Percentiles rank a stretch among this genome's conserved stretches.
Evolutionary conservation across 805 yeast species (phyloP).

Genomic region (Candida ficus): DNA sequence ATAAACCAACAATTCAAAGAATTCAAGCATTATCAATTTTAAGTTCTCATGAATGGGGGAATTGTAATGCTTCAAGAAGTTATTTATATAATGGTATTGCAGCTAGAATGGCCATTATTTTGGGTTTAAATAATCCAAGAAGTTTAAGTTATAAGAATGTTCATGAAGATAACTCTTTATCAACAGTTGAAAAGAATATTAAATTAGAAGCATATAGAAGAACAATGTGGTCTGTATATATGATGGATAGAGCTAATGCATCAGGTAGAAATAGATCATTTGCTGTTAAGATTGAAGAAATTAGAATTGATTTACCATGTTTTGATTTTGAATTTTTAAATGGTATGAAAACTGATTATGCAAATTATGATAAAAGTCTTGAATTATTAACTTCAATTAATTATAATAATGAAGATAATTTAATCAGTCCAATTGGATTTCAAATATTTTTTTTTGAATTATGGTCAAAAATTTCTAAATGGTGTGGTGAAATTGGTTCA

Average conservation of each 20-base stretch:
- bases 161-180: not conserved
- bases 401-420: constrained; percentile 4
- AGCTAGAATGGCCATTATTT: constrained; percentile 33
- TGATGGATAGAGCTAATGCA: constrained; percentile 38
- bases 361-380: constrained; percentile 8
- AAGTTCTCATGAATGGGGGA: constrained; percentile 39
- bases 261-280: constrained; percentile 31
- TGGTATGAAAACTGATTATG: constrained; percentile 19
- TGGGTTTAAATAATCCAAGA: constrained; percentile 26
- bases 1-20: constrained; percentile 33
- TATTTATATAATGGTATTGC: constrained; percentile 35
- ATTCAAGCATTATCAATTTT: constrained; percentile 33
- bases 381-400: constrained; percentile 1
- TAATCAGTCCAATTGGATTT: constrained; percentile 25
- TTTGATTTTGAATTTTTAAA: constrained; percentile 28
- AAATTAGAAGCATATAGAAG: constrained; percentile 30
- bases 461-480: constrained; percentile 34
- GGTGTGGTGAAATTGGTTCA: constrained; percentile 34
- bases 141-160: constrained; percentile 16
- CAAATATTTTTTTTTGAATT: constrained; percentile 30
- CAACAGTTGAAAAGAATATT: constrained; percentile 14
- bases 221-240: constrained; percentile 36
- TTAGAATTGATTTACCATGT: constrained; percentile 28
- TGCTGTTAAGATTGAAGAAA: constrained; percentile 30
- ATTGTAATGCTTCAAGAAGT: constrained; percentile 32